Evolutionary conservation across 2,329 filamentous ascomycete species (phyloP), one percentile per base, ranked within the genome.

Genomic region (Monosporascus sp.): DNA sequence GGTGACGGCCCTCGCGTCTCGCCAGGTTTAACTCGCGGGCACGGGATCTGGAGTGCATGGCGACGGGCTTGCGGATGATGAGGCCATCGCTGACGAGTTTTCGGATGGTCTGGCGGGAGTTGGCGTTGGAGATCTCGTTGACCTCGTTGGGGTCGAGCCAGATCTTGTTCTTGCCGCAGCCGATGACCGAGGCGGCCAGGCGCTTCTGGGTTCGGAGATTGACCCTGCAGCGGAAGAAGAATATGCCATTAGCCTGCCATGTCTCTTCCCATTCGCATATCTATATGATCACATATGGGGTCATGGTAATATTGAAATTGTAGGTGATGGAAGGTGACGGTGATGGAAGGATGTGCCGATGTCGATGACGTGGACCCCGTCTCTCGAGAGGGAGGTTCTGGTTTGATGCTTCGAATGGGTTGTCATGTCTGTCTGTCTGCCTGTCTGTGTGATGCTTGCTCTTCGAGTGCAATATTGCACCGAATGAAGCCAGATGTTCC

Each of bases 171-270:
- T 99, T 88, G 78, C 94, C 94, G 84, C 91, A 96, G 85, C 91
- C 91, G 78, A 96, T 90, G 78, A 99, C 94, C 80, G 93, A 89
- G 75, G 94, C 91, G 78, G 94, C 94, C 74, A 99, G 92, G 83
- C 95, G 93, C 89, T 99, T 99, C 87, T 99, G 95, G 79, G 94
- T 97, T 80, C 88, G 88, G 80, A 99, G 89, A 79, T 97, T 97
- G 89, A 96, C 92, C 94, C 94, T 99, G 76, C 68, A 68, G 59
- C 64, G 65, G 67, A 60, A 46, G 46, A 43, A 44, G 51, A 17
- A 44, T 3, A 44, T 31, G 24, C 14, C 28, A 52, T 64, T 51
- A 64, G 61, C 51, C 60, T 64, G 28, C 28, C 28, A 31, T 60
- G 51, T 17, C 17, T 44, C n/a, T 24, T 14, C 7, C 15, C 17